A percentile compares a stretch with the other conserved stretches of the same genome.
Conservation (phyloP, 164 flowering plant genomes). For the Amborella trichopoda region DNA sequence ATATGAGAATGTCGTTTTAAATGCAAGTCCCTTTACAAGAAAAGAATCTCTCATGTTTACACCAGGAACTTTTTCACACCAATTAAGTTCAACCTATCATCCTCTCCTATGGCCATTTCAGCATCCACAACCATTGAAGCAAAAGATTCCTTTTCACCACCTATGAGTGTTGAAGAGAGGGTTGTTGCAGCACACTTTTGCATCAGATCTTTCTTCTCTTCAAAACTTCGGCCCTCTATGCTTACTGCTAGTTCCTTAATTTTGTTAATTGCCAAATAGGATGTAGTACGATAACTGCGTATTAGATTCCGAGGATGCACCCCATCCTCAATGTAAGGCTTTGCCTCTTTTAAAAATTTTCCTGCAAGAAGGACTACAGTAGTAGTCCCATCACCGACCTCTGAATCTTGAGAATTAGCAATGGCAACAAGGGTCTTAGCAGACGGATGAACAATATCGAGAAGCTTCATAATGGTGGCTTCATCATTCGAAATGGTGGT, state of each 20-base stretch:
- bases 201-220: constrained; percentile 74
- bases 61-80: constrained; percentile 97
- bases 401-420: constrained; percentile 98
- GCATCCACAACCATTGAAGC: constrained; percentile 96
- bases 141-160: constrained; percentile 97
- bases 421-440: constrained; percentile 96
- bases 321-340: constrained; percentile 94
- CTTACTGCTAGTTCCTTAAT: constrained; percentile 76
- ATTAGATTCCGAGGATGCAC: constrained; percentile 91
- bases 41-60: constrained; percentile 97
- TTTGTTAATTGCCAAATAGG: constrained; percentile 70
- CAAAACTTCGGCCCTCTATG: constrained; percentile 83
- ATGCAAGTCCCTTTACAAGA: constrained; percentile 93
- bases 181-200: constrained; percentile 97
- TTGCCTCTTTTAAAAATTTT: constrained; percentile 91
- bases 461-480: constrained; percentile 99
- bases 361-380: constrained; percentile 94
- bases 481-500: constrained; percentile 98
- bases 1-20: constrained; percentile 90
- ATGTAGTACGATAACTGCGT: constrained; percentile 71
- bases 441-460: constrained; percentile 91
- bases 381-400: constrained; percentile 99
- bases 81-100: constrained; percentile 83
- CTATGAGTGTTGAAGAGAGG: constrained; percentile 89
- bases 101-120: constrained; percentile 77